These are phyloP conservation scores for Boletus pseudo-olivaceus DNA, from an alignment of 768 basidiomycete genomes.

Conservation along the genomic window DNA sequence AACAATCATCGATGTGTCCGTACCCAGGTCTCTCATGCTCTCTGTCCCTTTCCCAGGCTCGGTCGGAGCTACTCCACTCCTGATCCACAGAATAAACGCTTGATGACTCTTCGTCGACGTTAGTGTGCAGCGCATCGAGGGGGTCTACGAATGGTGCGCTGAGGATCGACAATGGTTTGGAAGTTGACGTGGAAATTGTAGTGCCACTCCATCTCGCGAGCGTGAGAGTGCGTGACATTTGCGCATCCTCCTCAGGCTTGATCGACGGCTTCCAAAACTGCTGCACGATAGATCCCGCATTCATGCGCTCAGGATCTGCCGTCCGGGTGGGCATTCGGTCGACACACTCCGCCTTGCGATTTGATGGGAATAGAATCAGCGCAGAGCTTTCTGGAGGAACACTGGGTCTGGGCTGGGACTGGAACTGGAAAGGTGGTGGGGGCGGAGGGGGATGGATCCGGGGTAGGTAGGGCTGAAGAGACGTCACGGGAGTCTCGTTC, in stretches of 20 bases:
- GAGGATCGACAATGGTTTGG: neutral
- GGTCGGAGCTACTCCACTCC: neutral
- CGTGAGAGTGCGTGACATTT: neutral
- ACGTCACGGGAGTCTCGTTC: neutral
- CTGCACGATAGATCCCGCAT: conserved; percentile 13
- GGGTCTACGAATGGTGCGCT: neutral
- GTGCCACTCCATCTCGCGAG: neutral
- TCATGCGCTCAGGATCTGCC: conserved; percentile 22
- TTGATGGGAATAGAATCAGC: too few relatives aligned
- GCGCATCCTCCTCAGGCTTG: too few relatives aligned
- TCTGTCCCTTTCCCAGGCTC: neutral
- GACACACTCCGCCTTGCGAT: neutral
- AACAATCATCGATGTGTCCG: neutral
- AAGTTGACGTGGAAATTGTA: too few relatives aligned
- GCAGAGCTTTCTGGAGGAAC: neutral
- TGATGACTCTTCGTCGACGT: neutral
- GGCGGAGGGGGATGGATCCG: neutral
- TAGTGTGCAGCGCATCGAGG: neutral
- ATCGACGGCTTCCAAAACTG: too few relatives aligned
- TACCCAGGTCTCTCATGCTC: neutral
- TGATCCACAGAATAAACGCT: neutral
- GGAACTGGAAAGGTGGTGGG: neutral
- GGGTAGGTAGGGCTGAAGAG: conserved; percentile 13
- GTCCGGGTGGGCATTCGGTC: neutral
- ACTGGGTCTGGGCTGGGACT: too few relatives aligned